Evolutionary conservation across 2,329 filamentous ascomycete species (phyloP).

Genomic region (Cercospora nicotianae): DNA sequence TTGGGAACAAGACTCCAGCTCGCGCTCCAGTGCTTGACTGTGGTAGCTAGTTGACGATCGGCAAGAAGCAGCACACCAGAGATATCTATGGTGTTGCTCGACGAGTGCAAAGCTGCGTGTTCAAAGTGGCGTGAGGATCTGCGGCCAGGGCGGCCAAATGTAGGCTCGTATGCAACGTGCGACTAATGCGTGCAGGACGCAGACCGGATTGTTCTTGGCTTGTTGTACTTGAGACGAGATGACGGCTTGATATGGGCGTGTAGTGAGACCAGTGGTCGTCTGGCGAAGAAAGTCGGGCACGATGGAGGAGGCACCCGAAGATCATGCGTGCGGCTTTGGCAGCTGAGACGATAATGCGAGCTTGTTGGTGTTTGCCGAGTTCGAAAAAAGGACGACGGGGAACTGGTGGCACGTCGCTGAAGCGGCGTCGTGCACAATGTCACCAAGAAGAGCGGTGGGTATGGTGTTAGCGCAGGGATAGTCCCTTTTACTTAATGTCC

Average conservation of each 20-base stretch:
- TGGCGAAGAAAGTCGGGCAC: constrained; percentile 23
- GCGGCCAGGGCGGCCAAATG: not conserved
- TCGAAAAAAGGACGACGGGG: not conserved
- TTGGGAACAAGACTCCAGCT: not conserved
- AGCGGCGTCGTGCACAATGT: constrained; percentile 24
- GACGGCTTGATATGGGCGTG: constrained; percentile 20
- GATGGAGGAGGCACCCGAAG: constrained; percentile 21
- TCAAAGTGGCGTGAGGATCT: constrained; percentile 6
- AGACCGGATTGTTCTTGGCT: constrained; percentile 16
- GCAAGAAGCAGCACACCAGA: not conserved
- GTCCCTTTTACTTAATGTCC: constrained; percentile 21
- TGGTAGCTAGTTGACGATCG: not conserved
- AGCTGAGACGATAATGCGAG: constrained; percentile 18
- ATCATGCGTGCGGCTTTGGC: constrained; percentile 23
- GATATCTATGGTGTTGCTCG: not conserved
- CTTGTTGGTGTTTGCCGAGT: constrained; percentile 16
- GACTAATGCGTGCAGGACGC: constrained; percentile 20
- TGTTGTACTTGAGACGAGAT: constrained; percentile 23
- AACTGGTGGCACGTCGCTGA: constrained; percentile 20
- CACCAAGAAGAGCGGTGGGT: constrained; percentile 26
- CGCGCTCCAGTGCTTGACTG: not conserved
- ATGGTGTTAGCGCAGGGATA: constrained; percentile 23
- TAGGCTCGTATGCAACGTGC: not conserved
- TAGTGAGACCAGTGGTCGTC: constrained; percentile 22
- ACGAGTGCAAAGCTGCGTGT: constrained; percentile 8